These are phyloP conservation scores for Cytospora paraplurivora DNA, from an alignment of 2,329 filamentous ascomycete species.

Conservation along the genomic window DNA sequence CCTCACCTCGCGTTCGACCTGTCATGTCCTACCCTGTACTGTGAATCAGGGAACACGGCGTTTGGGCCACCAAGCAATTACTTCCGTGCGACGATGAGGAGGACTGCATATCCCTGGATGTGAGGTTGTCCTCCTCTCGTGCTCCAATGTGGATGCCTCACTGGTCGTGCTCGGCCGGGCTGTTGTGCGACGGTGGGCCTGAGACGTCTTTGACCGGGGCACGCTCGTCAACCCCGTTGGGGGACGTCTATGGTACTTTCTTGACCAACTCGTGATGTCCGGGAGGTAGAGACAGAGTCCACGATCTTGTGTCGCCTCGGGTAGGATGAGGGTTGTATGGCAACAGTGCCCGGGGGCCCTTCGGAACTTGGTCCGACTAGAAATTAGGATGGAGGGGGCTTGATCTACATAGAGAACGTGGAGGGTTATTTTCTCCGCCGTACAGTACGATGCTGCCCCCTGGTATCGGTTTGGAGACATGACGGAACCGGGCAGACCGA, in stretches of 20 bases:
- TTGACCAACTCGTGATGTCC: too few relatives aligned
- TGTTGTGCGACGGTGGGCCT: slow-evolving; percentile 9
- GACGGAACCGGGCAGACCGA: not conserved
- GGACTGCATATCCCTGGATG: not conserved
- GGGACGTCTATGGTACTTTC: not conserved
- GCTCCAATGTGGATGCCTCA: slow-evolving; percentile 6
- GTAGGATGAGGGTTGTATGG: too few relatives aligned
- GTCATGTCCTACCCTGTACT: not conserved
- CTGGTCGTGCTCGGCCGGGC: slow-evolving; percentile 10
- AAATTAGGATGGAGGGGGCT: too few relatives aligned
- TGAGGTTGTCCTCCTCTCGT: not conserved
- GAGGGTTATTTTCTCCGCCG: too few relatives aligned
- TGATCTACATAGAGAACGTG: too few relatives aligned
- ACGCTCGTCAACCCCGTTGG: too few relatives aligned
- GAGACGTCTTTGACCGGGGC: not conserved
- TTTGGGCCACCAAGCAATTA: not conserved
- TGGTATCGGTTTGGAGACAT: not conserved
- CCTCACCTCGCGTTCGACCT: slow-evolving; percentile 10
- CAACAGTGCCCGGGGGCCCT: too few relatives aligned
- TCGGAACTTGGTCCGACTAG: too few relatives aligned
- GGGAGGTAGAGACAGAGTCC: too few relatives aligned
- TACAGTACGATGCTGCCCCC: not conserved
- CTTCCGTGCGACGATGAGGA: not conserved
- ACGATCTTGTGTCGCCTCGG: too few relatives aligned
- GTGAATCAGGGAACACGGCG: not conserved